phyloP scores from a whole-genome alignment of 345 rosid genomes.

The Gossypium mustelinum region DNA sequence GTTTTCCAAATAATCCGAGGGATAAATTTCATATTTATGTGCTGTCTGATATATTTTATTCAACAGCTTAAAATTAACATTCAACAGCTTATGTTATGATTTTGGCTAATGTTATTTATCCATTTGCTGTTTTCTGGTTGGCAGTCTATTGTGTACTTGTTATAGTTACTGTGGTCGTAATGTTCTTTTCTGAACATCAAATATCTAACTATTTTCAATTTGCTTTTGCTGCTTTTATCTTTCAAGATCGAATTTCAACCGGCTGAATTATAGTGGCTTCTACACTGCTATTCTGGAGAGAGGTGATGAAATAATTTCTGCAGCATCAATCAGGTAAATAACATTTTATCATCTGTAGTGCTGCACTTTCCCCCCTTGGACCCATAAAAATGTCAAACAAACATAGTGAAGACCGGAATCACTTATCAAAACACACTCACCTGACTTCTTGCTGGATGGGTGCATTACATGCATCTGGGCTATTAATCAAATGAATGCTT shows the following conservation, averaged over 20 bases:
- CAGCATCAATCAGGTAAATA: conserved; percentile 77
- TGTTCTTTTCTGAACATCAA: background rate
- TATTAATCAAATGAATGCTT: conserved; percentile 7
- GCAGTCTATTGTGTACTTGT: background rate
- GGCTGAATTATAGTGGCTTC: conserved; percentile 74
- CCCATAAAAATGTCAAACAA: background rate
- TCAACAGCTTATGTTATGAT: conserved; percentile 1
- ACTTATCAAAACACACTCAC: background rate
- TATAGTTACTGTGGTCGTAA: background rate
- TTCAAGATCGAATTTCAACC: conserved; percentile 69
- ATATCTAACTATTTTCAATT: conserved; percentile 2
- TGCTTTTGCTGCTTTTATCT: conserved; percentile 6
- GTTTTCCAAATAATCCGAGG: background rate
- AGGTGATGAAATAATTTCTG: conserved; percentile 83
- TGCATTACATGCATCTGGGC: background rate
- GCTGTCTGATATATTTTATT: background rate
- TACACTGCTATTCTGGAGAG: conserved; percentile 76
- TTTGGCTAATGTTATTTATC: background rate
- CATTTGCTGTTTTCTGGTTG: background rate
- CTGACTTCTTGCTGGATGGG: background rate
- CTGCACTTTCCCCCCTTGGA: background rate
- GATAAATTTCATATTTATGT: background rate
- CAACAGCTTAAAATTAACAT: background rate
- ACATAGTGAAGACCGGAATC: background rate
- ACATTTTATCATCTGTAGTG: conserved; percentile 1